phyloP scores from a whole-genome alignment of 331 rosid genomes.

The Rhamnella rubrinervis region DNA sequence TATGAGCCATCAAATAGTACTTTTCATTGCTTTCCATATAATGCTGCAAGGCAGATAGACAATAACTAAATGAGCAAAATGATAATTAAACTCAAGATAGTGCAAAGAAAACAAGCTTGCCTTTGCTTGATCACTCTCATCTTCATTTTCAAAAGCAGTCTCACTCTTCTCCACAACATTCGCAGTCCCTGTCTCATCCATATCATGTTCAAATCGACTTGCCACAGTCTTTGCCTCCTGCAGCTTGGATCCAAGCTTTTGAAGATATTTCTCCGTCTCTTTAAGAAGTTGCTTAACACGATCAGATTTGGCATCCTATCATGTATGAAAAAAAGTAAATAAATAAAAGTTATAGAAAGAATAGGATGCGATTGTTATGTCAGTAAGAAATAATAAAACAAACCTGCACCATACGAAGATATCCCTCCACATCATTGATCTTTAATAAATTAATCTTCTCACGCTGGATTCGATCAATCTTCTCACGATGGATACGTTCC shows the following conservation, averaged over 20 bases:
- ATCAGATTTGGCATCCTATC: constrained; percentile 96
- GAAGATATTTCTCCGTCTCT: constrained; percentile 98
- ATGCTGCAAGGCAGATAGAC: constrained; percentile 62
- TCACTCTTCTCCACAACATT: constrained; percentile 60
- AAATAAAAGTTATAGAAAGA: not conserved
- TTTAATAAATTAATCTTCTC: constrained; percentile 96
- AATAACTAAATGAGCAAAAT: constrained; percentile 19
- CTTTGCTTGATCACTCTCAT: constrained; percentile 98
- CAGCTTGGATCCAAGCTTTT: constrained; percentile 93
- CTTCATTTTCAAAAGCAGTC: constrained; percentile 67
- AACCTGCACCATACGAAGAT: constrained; percentile 99
- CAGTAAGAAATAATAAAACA: constrained; percentile 21
- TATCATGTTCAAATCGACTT: constrained; percentile 60
- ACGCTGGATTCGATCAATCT: constrained; percentile 97
- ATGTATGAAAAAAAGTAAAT: constrained; percentile 13
- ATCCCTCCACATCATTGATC: constrained; percentile 98
- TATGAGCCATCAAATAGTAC: constrained; percentile 99
- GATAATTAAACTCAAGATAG: constrained; percentile 23
- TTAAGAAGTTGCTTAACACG: constrained; percentile 98
- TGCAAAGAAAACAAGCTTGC: constrained; percentile 42
- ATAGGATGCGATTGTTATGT: not conserved
- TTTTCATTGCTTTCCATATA: constrained; percentile 98
- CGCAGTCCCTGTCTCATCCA: constrained; percentile 58
- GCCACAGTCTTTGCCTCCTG: constrained; percentile 76
- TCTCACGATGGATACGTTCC: constrained; percentile 98